Evolutionary conservation across 257 asterid genomes (phyloP).

Genomic region (Echium plantagineum): DNA sequence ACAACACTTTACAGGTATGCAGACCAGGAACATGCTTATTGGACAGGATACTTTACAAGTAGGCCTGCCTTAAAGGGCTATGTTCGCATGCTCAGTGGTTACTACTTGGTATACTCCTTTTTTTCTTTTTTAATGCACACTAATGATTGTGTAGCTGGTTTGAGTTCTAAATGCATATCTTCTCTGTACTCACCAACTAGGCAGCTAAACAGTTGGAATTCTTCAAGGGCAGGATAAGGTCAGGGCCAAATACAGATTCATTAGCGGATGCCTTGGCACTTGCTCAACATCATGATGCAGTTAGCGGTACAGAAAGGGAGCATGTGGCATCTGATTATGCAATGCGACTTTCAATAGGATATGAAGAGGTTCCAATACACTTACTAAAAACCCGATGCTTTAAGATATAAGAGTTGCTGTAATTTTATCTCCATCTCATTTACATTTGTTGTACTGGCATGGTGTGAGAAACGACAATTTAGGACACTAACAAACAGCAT

Average conservation of each 20-base stretch:
- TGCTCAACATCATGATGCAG: slow-evolving; percentile 81
- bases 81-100: slow-evolving; percentile 35
- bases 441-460: neutral
- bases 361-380: slow-evolving; percentile 35
- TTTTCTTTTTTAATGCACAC: neutral
- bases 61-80: slow-evolving; percentile 37
- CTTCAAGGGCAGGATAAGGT: slow-evolving; percentile 21
- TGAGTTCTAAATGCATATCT: neutral
- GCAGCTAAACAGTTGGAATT: slow-evolving; percentile 39
- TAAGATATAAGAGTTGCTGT: neutral
- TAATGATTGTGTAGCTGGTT: neutral
- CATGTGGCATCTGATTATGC: slow-evolving; percentile 84
- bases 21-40: slow-evolving; percentile 29
- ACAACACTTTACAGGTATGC: slow-evolving; percentile 28
- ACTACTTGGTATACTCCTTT: slow-evolving; percentile 25
- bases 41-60: slow-evolving; percentile 49
- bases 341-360: slow-evolving; percentile 56
- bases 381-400: neutral
- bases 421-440: neutral
- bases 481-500: neutral
- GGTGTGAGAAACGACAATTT: neutral
- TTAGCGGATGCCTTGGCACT: slow-evolving; percentile 76
- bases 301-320: slow-evolving; percentile 66
- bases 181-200: slow-evolving; percentile 11
- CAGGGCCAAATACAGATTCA: slow-evolving; percentile 43